Evolutionary conservation across 805 yeast species (phyloP).

Genomic region (Cyberlindnera amylophila): DNA sequence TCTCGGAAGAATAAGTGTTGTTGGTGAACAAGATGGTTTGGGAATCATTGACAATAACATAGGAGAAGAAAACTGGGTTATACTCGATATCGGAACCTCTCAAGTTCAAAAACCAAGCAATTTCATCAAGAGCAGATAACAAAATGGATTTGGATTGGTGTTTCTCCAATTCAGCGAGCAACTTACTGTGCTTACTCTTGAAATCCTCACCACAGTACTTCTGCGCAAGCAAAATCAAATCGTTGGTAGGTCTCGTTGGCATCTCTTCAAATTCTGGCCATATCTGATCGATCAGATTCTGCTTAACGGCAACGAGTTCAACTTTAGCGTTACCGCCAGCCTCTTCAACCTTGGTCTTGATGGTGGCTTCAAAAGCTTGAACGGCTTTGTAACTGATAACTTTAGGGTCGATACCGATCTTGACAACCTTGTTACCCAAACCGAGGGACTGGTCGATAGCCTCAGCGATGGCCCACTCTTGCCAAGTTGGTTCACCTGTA

Average conservation of each 20-base stretch:
- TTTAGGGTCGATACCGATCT: constrained; percentile 82
- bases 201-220: constrained; percentile 65
- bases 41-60: constrained; percentile 43
- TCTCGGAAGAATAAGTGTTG: constrained; percentile 35
- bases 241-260: constrained; percentile 53
- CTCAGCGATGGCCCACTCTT: constrained; percentile 64
- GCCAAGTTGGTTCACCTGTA: constrained; percentile 73
- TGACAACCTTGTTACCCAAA: constrained; percentile 36
- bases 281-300: constrained; percentile 69
- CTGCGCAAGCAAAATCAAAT: constrained; percentile 46
- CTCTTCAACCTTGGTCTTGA: constrained; percentile 27
- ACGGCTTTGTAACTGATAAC: constrained; percentile 49
- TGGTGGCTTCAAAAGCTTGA: constrained; percentile 26
- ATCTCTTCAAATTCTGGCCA: constrained; percentile 66
- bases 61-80: constrained; percentile 82
- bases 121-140: constrained; percentile 76
- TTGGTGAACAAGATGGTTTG: constrained; percentile 53
- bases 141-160: constrained; percentile 44
- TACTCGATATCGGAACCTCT: constrained; percentile 81
- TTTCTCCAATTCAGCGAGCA: constrained; percentile 35
- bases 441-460: constrained; percentile 43
- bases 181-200: constrained; percentile 49
- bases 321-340: constrained; percentile 34
- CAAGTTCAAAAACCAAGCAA: constrained; percentile 86
- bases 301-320: constrained; percentile 46